Evolutionary conservation across 2,329 filamentous ascomycete genomes (phyloP), one percentile per base, ranked within the genome.

Genomic region (Diplodia sapinea): DNA sequence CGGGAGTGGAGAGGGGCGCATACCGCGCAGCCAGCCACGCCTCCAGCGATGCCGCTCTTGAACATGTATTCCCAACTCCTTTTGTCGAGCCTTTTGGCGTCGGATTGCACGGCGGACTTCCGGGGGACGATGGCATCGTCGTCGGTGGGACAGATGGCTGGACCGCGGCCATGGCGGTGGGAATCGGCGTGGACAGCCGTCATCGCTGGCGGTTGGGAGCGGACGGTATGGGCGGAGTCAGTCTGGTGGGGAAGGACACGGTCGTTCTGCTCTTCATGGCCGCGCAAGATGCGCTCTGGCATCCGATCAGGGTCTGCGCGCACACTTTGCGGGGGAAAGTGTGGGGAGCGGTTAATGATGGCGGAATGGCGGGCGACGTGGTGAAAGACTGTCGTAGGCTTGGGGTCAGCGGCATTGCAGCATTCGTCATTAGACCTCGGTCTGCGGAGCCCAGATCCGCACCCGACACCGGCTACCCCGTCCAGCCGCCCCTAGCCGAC

Each of bases 1-100:
- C 20, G 13, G 7, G 15, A 8, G n/a, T 47, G 11, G 47, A 40
- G 33, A 54, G 20, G 61, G 70, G 68, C 9, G 33, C 91, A 74
- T 87, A 97, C 93, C 71, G 92, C 93, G 82, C 93, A 97, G 71
- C 94, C 95, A 65, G 95, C 95, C 68, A 97, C 72, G 17, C 95
- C 95, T 57, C 95, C 95, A 2, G 95, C 94, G 38, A 96, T 81
- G 40, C 92, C 92, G 70, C 91, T 95, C 73, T 92, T 88, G 80
- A 93, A 84, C 52, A 95, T 82, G 80, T 98, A 98, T 73, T 96
- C 91, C 71, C 91, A 82, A 76, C 89, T 95, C 76, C 90, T 88
- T 80, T 89, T 92, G 71, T 91, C 83, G 33, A 86, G 78, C 73
- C 84, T 85, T 71, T 23, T 36, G 43, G 11, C 11, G 82, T 82